phyloP scores from a whole-genome alignment of 2,329 filamentous ascomycete species.

The Chalaropsis thielavioides region DNA sequence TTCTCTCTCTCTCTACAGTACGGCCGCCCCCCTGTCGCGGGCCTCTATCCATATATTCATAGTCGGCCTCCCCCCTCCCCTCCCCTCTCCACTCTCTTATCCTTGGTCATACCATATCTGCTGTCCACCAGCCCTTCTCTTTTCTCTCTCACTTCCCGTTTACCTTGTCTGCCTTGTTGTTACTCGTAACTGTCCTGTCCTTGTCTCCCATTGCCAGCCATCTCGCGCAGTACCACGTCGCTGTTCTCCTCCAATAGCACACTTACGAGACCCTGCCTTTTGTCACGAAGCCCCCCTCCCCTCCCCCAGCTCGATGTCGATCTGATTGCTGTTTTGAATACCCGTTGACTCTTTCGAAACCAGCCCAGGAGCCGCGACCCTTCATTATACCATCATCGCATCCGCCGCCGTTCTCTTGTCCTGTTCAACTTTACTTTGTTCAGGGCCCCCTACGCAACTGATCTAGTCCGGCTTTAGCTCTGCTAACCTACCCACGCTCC shows the following conservation, averaged over 20 bases:
- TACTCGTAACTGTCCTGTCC: neutral
- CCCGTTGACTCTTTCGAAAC: neutral
- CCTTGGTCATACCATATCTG: conserved; percentile 1
- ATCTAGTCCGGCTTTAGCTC: neutral
- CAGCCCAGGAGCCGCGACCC: neutral
- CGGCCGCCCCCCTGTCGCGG: neutral
- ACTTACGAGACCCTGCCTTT: neutral
- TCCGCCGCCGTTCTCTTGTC: neutral
- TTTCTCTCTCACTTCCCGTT: neutral
- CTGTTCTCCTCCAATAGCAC: neutral
- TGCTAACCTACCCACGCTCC: neutral
- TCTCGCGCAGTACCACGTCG: neutral
- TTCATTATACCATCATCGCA: neutral
- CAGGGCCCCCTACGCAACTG: neutral
- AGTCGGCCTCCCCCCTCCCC: neutral
- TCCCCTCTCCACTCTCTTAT: neutral
- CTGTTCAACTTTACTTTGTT: neutral
- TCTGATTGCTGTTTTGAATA: neutral
- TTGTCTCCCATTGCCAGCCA: neutral
- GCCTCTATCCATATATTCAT: conserved; percentile 1
- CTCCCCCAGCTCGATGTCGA: neutral
- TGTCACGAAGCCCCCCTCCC: neutral
- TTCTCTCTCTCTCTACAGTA: neutral
- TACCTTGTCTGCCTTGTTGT: neutral
- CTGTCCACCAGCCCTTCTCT: conserved; percentile 1